Evolutionary conservation across 2,329 filamentous ascomycete genomes (phyloP), one percentile per base, ranked within the genome.

Genomic region (Colletotrichum incanum): DNA sequence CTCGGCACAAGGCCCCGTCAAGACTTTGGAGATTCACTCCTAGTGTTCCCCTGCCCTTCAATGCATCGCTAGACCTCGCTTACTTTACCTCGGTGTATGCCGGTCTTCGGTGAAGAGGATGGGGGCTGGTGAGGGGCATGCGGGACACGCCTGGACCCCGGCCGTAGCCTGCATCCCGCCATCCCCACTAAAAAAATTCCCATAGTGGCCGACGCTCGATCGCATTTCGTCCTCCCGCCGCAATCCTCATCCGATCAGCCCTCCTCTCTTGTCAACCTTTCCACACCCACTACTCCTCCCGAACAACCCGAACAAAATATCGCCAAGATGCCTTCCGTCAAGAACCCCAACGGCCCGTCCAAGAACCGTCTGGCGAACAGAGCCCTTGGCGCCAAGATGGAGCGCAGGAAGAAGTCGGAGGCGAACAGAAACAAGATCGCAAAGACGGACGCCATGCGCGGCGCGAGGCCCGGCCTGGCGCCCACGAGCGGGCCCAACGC

Each of bases 321-420:
- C 1, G 12, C 26, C 34, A 26, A 47, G 26, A 90, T 89, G 87
- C 84, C 86, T 20, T 90, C 88, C 59, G 85, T 89, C 76, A 87
- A 87, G 75, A 91, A 89, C 82, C 88, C 88, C 77, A 90, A 90
- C 84, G 84, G 83, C 58, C 84, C 84, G 12, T 89, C 87, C 65
- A 86, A 86, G 77, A 89, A 89, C 83, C 85, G 87, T 18, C 80
- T 86, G 49, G 82, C 82, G 23, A 86, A 86, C 45, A 82, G 83
- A 72, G 82, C 84, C 26, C 82, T 85, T 65, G 85, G 81, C 74
- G 80, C 82, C 50, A 84, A 83, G 64, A 86, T 87, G 74, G 77
- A 80, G 59, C 79, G 80, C 71, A 84, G 84, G 77, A 84, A 87
- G 81, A 78, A 79, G 65, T 80, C 80, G 47, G 80, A 81, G 65